phyloP scores from a whole-genome alignment of 495 filamentous ascomycete species.

The Xanthoparmelia taractica region DNA sequence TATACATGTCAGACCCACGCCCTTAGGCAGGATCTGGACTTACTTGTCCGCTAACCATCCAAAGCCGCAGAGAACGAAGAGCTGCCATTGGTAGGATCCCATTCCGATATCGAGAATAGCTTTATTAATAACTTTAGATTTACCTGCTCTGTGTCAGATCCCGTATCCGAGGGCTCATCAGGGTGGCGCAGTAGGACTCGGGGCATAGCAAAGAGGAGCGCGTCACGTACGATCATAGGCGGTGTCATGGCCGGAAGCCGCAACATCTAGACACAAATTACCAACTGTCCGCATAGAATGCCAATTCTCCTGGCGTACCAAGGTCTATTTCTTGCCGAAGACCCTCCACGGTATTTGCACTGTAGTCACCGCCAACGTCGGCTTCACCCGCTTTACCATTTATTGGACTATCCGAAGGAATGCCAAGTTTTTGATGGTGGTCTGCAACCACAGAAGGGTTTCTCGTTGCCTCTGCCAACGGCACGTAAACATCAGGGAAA shows the following conservation, averaged over 20 bases:
- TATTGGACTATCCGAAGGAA: conserved; percentile 20
- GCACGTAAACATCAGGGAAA: conserved; percentile 47
- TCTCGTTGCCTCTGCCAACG: conserved; percentile 39
- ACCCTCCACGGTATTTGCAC: conserved; percentile 39
- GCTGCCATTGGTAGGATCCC: conserved; percentile 75
- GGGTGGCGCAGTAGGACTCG: neutral
- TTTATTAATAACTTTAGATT: conserved; percentile 52
- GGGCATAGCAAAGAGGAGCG: neutral
- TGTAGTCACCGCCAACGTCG: conserved; percentile 22
- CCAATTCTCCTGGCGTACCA: neutral
- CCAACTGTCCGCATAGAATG: neutral
- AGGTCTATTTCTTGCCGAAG: conserved; percentile 43
- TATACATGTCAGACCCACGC: neutral
- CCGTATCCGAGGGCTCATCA: neutral
- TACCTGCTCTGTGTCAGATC: conserved; percentile 30
- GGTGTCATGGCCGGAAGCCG: conserved; percentile 40
- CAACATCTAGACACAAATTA: conserved; percentile 29
- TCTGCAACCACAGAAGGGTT: conserved; percentile 27
- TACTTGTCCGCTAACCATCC: conserved; percentile 62
- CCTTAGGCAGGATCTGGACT: conserved; percentile 16
- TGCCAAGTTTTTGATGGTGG: conserved; percentile 29
- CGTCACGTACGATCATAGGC: conserved; percentile 48
- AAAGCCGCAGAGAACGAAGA: conserved; percentile 76
- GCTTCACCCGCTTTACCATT: conserved; percentile 20
- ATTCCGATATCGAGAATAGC: conserved; percentile 72